Evolutionary conservation across 179 eudicot genomes (phyloP).

Genomic region (Sideroxylon spinosum): DNA sequence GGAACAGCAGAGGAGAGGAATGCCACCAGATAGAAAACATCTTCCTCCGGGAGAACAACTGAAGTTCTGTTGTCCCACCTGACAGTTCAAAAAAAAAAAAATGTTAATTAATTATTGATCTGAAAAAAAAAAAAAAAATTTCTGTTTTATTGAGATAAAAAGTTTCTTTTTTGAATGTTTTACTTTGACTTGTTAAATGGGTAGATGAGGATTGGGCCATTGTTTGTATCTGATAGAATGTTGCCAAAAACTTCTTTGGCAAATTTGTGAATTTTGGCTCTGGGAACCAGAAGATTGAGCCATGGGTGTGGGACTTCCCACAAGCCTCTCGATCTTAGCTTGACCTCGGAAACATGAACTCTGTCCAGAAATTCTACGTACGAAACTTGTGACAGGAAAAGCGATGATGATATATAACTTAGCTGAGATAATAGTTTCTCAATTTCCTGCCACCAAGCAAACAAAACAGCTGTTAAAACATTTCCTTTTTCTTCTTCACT

Average conservation of each 20-base stretch:
- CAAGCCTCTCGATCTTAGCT: constrained; percentile 63
- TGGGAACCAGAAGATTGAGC: constrained; percentile 86
- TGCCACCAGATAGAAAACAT: constrained; percentile 72
- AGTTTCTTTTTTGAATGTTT: neutral
- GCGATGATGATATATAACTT: constrained; percentile 65
- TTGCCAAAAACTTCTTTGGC: constrained; percentile 68
- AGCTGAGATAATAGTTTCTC: constrained; percentile 47
- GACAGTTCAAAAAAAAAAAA: constrained; percentile 21
- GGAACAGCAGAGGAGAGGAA: constrained; percentile 71
- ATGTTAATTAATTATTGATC: neutral
- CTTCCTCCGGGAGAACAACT: constrained; percentile 65
- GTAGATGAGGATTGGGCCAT: constrained; percentile 83
- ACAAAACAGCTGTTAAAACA: constrained; percentile 8
- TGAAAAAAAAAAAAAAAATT: no score
- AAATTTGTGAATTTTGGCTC: constrained; percentile 55
- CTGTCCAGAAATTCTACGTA: constrained; percentile 74
- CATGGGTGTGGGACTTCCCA: constrained; percentile 98
- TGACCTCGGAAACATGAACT: constrained; percentile 70
- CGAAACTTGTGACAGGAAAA: constrained; percentile 56
- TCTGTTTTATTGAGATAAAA: no score
- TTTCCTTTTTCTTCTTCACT: no score
- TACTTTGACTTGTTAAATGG: constrained; percentile 86
- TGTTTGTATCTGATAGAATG: constrained; percentile 60
- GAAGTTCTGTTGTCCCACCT: constrained; percentile 85
- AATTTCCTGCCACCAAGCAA: constrained; percentile 45